Evolutionary conservation across 306 rosid genomes (phyloP), one percentile per base, ranked within the genome.

Genomic region (Cicer pinnatifidum): DNA sequence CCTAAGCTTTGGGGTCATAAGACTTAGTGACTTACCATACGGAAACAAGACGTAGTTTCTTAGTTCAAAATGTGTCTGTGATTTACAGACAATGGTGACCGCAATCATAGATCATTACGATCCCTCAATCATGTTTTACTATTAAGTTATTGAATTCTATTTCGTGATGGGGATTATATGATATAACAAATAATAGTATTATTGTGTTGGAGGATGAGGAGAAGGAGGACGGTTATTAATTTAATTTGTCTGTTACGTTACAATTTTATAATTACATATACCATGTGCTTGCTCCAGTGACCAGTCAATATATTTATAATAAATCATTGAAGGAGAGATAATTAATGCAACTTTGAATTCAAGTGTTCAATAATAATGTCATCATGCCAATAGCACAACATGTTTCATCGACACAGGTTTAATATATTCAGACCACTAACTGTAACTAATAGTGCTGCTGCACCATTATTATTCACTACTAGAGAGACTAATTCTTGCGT

Each of bases 251-350:
- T 82, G 83, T 79, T 48, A 68, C 39, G 71, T 76, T 68, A 37
- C 82, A 47, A 64, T 73, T 44, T 65, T 76, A 37, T 61, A 80
- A 73, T 77, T 70, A 17, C 79, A 70, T 44, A 15, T 41, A 79
- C 91, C 97, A 92, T 90, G 97, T 92, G 96, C 87, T 80, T 77
- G 69, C 68, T 69, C 78, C 85, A 67, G 87, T 77, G 79, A 79
- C 78, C 85, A 67, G 87, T 79, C 81, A 79, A 73, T 43, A 45
- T 28, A 11, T 40, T 69, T 46, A 51, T 11, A 8, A 28, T 28
- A 28, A 28, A 28, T 28, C 33, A 28, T 28, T 28, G 33, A 28
- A 28, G 33, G 33, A 28, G 9, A 52, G 33, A 52, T 11, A 9
- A 38, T 47, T 16, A 46, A 37, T 16, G 54, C 8, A 48, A 13